Conservation (phyloP, 805 yeast species). For the Suhomyces sp. region DNA sequence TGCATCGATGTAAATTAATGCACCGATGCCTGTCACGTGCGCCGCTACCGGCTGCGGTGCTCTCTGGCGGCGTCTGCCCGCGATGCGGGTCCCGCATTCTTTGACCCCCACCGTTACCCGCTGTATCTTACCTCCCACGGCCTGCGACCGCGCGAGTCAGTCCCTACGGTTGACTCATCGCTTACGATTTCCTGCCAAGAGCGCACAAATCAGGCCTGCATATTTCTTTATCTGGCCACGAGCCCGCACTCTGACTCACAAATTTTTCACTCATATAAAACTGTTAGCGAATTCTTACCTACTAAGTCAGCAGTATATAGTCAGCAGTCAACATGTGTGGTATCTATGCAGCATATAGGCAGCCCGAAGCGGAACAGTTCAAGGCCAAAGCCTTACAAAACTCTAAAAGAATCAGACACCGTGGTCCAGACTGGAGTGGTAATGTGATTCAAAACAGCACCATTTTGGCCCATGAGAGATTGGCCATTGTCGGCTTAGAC, state of each 20-base stretch:
- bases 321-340: conserved; percentile 73
- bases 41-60: no score
- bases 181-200: neutral
- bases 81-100: no score
- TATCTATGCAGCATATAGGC: conserved; percentile 88
- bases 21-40: no score
- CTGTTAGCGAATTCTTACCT: neutral
- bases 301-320: neutral
- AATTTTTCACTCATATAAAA: conserved; percentile 1
- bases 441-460: conserved; percentile 76
- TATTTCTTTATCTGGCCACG: neutral
- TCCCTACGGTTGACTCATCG: neutral
- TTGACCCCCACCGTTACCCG: no score
- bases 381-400: conserved; percentile 86
- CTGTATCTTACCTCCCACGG: no score
- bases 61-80: no score
- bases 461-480: conserved; percentile 89
- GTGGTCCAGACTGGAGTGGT: conserved; percentile 99
- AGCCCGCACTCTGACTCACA: conserved; percentile 3
- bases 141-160: no score
- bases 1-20: no score
- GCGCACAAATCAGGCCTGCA: neutral
- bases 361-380: conserved; percentile 74
- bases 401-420: conserved; percentile 91
- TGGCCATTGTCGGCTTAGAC: conserved; percentile 95